Evolutionary conservation across 2,329 filamentous ascomycete genomes (phyloP).

Genomic region (Fusarium sp.): DNA sequence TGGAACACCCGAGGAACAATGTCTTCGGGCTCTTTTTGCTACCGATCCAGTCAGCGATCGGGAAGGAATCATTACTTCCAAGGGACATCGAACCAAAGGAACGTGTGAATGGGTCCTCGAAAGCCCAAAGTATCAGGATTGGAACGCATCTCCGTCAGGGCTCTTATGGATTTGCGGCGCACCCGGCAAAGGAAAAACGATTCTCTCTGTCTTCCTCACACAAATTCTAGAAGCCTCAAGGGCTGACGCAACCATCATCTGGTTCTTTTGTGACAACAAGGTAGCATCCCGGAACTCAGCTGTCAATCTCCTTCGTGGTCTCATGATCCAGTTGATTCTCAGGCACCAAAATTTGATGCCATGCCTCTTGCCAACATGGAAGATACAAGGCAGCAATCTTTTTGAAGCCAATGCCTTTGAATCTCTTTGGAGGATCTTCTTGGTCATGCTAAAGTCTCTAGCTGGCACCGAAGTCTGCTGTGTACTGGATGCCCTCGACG

Average conservation of each 20-base stretch:
- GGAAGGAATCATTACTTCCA: not conserved
- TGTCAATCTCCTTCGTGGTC: not conserved
- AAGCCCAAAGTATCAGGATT: not conserved
- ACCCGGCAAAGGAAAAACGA: constrained; percentile 26
- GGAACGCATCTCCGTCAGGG: not conserved
- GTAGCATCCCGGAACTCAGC: not conserved
- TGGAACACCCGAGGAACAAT: constrained; percentile 13
- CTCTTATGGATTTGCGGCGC: constrained; percentile 20
- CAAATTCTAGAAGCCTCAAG: not conserved
- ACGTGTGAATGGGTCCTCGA: constrained; percentile 31
- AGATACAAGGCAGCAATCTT: not conserved
- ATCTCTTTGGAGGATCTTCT: constrained; percentile 10
- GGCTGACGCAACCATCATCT: not conserved
- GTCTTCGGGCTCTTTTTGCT: constrained; percentile 9
- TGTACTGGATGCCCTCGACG: constrained; percentile 18
- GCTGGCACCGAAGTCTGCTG: not conserved
- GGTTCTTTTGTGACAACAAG: constrained; percentile 30
- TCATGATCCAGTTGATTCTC: constrained; percentile 17
- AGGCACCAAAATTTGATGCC: not conserved
- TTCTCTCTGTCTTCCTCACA: constrained; percentile 21
- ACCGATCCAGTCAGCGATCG: constrained; percentile 25
- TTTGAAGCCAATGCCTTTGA: constrained; percentile 5
- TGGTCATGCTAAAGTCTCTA: not conserved
- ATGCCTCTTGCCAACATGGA: not conserved
- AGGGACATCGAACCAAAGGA: not conserved